phyloP scores from a whole-genome alignment of 2,329 filamentous ascomycete genomes.

The Calonectria crousiana region DNA sequence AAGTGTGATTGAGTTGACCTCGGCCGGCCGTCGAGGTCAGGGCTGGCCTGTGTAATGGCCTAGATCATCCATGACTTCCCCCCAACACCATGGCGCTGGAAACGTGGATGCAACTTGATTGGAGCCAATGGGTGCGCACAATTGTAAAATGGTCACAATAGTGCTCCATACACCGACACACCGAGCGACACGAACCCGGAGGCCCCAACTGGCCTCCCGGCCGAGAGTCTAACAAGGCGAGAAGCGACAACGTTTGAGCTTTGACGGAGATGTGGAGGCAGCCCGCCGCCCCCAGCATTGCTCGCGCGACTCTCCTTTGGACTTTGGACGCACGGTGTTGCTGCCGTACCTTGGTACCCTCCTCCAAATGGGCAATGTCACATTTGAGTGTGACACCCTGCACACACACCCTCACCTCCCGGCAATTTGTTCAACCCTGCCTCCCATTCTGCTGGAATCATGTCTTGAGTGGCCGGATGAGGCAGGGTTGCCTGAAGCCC shows the following conservation, averaged over 20 bases:
- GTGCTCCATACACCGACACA: conserved; percentile 7
- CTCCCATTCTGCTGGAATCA: conserved; percentile 19
- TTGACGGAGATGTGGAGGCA: conserved; percentile 35
- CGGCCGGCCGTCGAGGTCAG: background rate
- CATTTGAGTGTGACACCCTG: conserved; percentile 27
- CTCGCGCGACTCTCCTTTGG: conserved; percentile 22
- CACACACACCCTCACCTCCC: conserved; percentile 30
- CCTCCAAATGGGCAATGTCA: conserved; percentile 25
- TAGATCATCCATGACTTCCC: conserved; percentile 35
- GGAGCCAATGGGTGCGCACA: conserved; percentile 26
- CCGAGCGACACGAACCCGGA: background rate
- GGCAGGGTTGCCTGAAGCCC: conserved; percentile 35
- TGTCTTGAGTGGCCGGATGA: conserved; percentile 27
- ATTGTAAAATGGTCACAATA: background rate
- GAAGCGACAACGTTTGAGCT: conserved; percentile 15
- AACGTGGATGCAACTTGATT: conserved; percentile 33
- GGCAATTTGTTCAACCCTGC: conserved; percentile 32
- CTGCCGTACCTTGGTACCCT: conserved; percentile 21
- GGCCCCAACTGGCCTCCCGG: background rate
- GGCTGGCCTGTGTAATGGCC: conserved; percentile 21
- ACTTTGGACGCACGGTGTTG: conserved; percentile 9
- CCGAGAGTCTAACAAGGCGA: conserved; percentile 19
- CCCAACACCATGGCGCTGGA: conserved; percentile 38
- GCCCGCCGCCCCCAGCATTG: conserved; percentile 34
- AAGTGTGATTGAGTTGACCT: conserved; percentile 19